These are phyloP conservation scores for Nicotiana undulata DNA, from an alignment of 257 asterid species.

Conservation along the genomic window DNA sequence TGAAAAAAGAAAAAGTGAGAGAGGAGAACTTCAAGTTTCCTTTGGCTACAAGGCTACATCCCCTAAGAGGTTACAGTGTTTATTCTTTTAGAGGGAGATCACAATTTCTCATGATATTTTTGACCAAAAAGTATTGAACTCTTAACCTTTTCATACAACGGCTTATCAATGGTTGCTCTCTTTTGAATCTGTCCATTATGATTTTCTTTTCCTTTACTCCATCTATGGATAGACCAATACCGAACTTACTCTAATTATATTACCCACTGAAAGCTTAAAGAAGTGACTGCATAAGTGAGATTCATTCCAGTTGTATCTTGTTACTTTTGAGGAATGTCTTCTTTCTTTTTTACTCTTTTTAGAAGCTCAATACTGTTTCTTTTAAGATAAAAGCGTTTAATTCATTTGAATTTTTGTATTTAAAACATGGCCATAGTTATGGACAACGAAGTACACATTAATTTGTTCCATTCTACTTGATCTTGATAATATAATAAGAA, in stretches of 20 bases:
- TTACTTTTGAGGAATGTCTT: constrained; percentile 40
- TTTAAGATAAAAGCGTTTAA: background rate
- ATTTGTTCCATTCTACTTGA: too few relatives aligned
- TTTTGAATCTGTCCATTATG: constrained; percentile 2
- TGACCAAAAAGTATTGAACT: background rate
- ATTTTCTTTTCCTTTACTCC: constrained; percentile 45
- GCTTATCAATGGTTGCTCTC: background rate
- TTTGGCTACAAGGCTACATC: constrained; percentile 46
- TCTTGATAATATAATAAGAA: too few relatives aligned
- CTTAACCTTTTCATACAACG: background rate
- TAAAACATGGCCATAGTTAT: background rate
- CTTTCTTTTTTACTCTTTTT: background rate
- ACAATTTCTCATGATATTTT: background rate
- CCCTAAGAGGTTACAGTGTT: constrained; percentile 36
- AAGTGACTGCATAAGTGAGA: constrained; percentile 19
- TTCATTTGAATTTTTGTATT: background rate
- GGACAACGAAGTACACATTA: background rate
- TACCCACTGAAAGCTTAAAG: constrained; percentile 9
- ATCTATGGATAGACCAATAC: constrained; percentile 27
- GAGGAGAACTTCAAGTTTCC: constrained; percentile 29
- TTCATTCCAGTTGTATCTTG: constrained; percentile 43
- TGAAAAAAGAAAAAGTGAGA: constrained; percentile 31
- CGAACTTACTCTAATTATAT: constrained; percentile 4
- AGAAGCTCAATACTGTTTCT: background rate
- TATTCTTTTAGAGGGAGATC: constrained; percentile 12